phyloP scores from a whole-genome alignment of 2,329 filamentous ascomycete species.

The Diaporthe citriasiana region DNA sequence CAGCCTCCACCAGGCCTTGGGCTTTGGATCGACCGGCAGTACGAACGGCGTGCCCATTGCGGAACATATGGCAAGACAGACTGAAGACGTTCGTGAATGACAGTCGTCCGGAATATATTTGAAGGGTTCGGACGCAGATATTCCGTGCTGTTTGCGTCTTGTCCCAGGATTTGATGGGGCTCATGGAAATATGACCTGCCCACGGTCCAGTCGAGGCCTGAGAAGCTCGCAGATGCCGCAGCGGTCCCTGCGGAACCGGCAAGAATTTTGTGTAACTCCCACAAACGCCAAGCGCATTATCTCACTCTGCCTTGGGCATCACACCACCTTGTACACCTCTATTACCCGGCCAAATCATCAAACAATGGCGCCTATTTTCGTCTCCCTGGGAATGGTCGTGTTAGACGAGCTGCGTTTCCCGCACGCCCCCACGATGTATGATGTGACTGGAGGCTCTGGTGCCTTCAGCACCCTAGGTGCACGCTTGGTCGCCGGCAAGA shows the following conservation, averaged over 20 bases:
- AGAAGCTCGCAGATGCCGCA: neutral
- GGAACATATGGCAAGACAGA: neutral
- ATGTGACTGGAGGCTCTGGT: slow-evolving; percentile 53
- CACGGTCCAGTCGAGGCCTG: too few relatives aligned
- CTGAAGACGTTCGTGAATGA: neutral
- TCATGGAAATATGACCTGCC: neutral
- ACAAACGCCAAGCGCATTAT: neutral
- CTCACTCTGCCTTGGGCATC: neutral
- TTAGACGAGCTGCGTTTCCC: slow-evolving; percentile 53
- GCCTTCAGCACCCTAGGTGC: slow-evolving; percentile 49
- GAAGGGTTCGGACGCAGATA: neutral
- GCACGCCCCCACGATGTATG: slow-evolving; percentile 44
- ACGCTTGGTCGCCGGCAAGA: slow-evolving; percentile 21
- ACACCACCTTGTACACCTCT: neutral
- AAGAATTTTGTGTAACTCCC: neutral
- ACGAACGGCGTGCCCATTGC: neutral
- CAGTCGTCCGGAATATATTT: neutral
- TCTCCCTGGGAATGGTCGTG: slow-evolving; percentile 52
- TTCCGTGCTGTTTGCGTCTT: neutral
- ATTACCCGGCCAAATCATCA: neutral
- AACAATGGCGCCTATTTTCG: slow-evolving; percentile 44
- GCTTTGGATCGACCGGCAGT: neutral
- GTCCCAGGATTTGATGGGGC: neutral
- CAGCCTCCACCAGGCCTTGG: slow-evolving; percentile 28
- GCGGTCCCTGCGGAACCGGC: neutral